A percentile compares a stretch with the other conserved stretches of the same genome.
phyloP scores from a whole-genome alignment of 768 basidiomycete species.

The Melanogaster broomeanus region DNA sequence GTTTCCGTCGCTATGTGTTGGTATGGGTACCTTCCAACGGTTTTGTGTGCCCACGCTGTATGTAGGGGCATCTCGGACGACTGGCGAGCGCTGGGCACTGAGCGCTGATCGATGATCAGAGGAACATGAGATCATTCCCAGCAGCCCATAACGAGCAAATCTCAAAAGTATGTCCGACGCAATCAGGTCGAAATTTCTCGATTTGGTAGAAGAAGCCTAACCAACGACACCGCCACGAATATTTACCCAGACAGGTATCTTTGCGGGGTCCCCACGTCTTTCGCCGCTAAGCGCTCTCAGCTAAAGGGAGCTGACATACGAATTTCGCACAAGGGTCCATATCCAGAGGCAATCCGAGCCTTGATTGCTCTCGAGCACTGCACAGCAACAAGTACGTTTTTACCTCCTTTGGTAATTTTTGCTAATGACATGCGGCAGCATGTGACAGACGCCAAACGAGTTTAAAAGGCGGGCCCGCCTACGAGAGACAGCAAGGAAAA shows the following conservation, averaged over 20 bases:
- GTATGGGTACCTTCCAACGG: too few species aligned
- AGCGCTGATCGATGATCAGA: too few species aligned
- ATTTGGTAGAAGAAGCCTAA: slow-evolving; percentile 12
- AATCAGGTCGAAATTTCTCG: slow-evolving; percentile 21
- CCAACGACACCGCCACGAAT: slow-evolving; percentile 18
- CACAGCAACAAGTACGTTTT: slow-evolving; percentile 22
- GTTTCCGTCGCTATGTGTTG: too few species aligned
- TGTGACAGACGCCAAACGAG: slow-evolving; percentile 10
- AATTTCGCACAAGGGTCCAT: slow-evolving; percentile 29
- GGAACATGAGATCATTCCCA: background rate
- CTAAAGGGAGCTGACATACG: slow-evolving; percentile 29
- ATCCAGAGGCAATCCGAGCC: slow-evolving; percentile 25
- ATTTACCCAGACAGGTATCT: slow-evolving; percentile 27
- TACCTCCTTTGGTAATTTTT: slow-evolving; percentile 29
- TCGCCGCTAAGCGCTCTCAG: slow-evolving; percentile 1
- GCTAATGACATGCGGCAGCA: slow-evolving; percentile 14
- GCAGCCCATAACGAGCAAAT: slow-evolving; percentile 23
- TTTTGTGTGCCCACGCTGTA: too few species aligned
- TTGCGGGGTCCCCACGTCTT: slow-evolving; percentile 1
- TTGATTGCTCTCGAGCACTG: slow-evolving; percentile 9
- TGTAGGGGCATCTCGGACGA: too few species aligned
- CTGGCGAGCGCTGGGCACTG: too few species aligned
- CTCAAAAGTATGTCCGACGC: slow-evolving; percentile 11
- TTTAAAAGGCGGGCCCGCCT: slow-evolving; percentile 31
- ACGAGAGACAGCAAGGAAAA: slow-evolving; percentile 6